A percentile compares a stretch with the other conserved stretches of the same genome.
These are phyloP conservation scores for Pseudogymnoascus sp. DNA, from an alignment of 2,329 filamentous ascomycete genomes.

Conservation along the genomic window DNA sequence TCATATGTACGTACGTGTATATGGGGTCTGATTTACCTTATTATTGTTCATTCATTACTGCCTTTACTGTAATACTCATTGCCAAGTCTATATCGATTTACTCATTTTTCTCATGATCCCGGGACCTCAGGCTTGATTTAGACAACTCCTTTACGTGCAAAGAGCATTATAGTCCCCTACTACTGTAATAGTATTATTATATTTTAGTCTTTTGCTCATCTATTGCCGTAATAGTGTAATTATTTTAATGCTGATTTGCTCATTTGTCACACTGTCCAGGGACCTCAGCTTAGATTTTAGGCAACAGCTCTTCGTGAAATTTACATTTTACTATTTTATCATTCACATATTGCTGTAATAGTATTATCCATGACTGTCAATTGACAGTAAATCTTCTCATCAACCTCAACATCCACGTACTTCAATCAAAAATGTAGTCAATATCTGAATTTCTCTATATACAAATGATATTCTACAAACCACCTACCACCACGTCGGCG, in stretches of 20 bases:
- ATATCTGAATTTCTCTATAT: neutral
- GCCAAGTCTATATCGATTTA: neutral
- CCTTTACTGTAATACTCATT: neutral
- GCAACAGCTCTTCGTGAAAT: neutral
- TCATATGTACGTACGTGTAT: neutral
- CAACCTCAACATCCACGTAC: neutral
- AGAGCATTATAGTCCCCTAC: neutral
- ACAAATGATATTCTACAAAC: neutral
- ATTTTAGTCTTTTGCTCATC: neutral
- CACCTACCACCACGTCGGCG: conserved; percentile 11
- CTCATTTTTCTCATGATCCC: neutral
- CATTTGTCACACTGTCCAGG: neutral
- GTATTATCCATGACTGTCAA: neutral
- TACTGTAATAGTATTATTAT: neutral
- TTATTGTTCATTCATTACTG: neutral
- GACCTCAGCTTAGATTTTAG: neutral
- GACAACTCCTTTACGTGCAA: neutral
- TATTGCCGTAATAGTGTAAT: neutral
- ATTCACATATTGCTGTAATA: neutral
- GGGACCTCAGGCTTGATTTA: neutral
- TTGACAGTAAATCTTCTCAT: neutral
- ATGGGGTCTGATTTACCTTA: neutral
- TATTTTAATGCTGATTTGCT: neutral
- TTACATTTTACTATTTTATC: neutral
- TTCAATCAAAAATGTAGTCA: neutral